Conservation (phyloP, 2,329 filamentous ascomycete genomes). For the Ceratocystis lukuohia region DNA sequence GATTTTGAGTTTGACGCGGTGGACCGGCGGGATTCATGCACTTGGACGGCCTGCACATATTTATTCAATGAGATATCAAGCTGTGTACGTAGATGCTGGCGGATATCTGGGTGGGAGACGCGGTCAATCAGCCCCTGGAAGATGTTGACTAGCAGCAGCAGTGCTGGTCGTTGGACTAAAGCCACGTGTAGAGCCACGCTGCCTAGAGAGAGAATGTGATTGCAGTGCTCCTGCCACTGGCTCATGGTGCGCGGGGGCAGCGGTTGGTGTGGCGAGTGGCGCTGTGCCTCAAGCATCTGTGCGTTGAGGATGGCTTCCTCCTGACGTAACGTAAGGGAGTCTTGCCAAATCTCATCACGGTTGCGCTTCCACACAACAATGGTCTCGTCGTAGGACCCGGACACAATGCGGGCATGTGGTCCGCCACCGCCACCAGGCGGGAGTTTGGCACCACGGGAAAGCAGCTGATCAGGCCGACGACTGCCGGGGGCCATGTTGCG, state of each 20-base stretch:
- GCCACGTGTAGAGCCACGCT: conserved; percentile 34
- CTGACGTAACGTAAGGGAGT: conserved; percentile 60
- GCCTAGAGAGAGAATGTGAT: conserved; percentile 39
- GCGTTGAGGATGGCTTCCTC: conserved; percentile 51
- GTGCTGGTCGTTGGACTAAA: conserved; percentile 35
- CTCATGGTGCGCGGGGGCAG: neutral
- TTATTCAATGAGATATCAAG: conserved; percentile 35
- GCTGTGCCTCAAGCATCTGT: conserved; percentile 19
- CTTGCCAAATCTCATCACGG: conserved; percentile 70
- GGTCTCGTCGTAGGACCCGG: conserved; percentile 88
- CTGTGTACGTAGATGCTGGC: conserved; percentile 37
- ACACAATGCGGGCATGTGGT: conserved; percentile 86
- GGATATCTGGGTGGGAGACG: conserved; percentile 35
- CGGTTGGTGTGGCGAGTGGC: neutral
- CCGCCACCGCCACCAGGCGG: conserved; percentile 85
- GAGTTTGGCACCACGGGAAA: conserved; percentile 69
- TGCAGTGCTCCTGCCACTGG: conserved; percentile 22
- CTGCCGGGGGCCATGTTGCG: conserved; percentile 56
- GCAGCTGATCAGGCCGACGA: conserved; percentile 59
- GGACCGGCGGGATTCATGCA: neutral
- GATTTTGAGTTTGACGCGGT: too few relatives aligned
- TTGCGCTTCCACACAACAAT: conserved; percentile 92
- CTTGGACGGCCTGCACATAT: neutral
- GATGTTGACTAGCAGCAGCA: conserved; percentile 36
- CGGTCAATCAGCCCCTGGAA: conserved; percentile 40